These are phyloP conservation scores for Xanthoceras sorbifolium DNA, from an alignment of 345 rosid genomes.

Conservation along the genomic window DNA sequence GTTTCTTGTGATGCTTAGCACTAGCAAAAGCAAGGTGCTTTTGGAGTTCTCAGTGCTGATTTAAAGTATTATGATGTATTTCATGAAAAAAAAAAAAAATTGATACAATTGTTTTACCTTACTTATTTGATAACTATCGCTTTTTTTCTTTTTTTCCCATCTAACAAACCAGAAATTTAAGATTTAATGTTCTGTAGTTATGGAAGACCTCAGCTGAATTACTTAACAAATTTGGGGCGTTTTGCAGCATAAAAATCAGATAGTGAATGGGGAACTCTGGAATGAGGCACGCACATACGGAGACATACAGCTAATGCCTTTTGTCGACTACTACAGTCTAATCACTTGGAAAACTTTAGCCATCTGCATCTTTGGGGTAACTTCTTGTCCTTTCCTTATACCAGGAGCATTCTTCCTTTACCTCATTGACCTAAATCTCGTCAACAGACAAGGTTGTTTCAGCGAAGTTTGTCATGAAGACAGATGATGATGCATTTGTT, in stretches of 20 bases:
- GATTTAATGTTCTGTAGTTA: conserved; percentile 2
- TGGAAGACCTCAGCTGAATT: conserved; percentile 14
- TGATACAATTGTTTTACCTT: no score
- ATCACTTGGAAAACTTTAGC: conserved; percentile 98
- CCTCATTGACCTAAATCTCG: conserved; percentile 32
- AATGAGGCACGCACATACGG: conserved; percentile 80
- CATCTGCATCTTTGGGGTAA: conserved; percentile 96
- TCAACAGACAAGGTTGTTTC: conserved; percentile 70
- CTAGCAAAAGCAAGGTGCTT: conserved; percentile 1
- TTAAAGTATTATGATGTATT: no score
- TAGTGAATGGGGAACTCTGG: conserved; percentile 93
- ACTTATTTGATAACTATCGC: background rate
- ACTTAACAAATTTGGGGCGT: conserved; percentile 24
- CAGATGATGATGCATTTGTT: conserved; percentile 97
- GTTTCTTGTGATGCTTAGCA: background rate
- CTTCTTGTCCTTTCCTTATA: conserved; percentile 25
- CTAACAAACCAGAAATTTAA: background rate
- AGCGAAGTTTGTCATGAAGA: conserved; percentile 92
- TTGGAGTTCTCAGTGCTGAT: conserved; percentile 1
- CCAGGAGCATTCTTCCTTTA: conserved; percentile 18
- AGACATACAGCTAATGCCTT: conserved; percentile 95
- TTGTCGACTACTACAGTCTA: conserved; percentile 94
- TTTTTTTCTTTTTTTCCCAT: background rate
- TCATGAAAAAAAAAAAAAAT: no score
- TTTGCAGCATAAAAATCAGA: conserved; percentile 90